Conservation (phyloP, 768 basidiomycete species). For the Mycena leptocephala region DNA sequence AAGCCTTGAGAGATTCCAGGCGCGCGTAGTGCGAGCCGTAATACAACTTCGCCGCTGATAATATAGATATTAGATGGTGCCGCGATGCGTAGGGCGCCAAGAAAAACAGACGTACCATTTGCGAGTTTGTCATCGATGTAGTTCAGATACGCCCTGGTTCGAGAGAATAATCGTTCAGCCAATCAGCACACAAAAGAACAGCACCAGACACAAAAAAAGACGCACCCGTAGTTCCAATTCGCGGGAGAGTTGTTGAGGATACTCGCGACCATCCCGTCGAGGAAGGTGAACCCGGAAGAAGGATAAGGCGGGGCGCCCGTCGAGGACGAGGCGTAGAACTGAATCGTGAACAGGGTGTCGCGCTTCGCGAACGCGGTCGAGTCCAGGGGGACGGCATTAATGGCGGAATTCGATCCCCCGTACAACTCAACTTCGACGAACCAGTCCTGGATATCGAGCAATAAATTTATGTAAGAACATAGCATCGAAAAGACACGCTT, state of each 20-base stretch:
- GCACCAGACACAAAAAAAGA: not conserved
- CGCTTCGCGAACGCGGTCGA: slow-evolving; percentile 54
- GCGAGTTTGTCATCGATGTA: slow-evolving; percentile 53
- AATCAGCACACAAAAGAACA: too few relatives aligned
- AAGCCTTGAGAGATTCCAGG: slow-evolving; percentile 31
- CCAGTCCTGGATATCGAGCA: slow-evolving; percentile 35
- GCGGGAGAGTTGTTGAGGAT: slow-evolving; percentile 54
- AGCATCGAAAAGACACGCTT: too few relatives aligned
- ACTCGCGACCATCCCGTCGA: slow-evolving; percentile 57
- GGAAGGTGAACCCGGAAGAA: slow-evolving; percentile 56
- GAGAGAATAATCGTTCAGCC: not conserved
- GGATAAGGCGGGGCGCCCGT: slow-evolving; percentile 49
- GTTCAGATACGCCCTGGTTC: slow-evolving; percentile 60
- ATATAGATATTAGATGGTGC: too few relatives aligned
- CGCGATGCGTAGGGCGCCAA: not conserved
- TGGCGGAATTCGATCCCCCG: slow-evolving; percentile 51
- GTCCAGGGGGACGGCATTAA: slow-evolving; percentile 46
- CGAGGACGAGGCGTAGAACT: slow-evolving; percentile 52
- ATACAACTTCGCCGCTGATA: slow-evolving; percentile 26
- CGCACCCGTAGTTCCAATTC: slow-evolving; percentile 57
- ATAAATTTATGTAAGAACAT: too few relatives aligned
- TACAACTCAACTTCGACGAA: slow-evolving; percentile 48
- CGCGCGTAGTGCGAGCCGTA: slow-evolving; percentile 34
- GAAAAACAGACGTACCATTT: slow-evolving; percentile 7
- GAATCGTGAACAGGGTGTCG: slow-evolving; percentile 50